Evolutionary conservation across 2,329 filamentous ascomycete genomes (phyloP).

Genomic region (Beauveria rudraprayagi): DNA sequence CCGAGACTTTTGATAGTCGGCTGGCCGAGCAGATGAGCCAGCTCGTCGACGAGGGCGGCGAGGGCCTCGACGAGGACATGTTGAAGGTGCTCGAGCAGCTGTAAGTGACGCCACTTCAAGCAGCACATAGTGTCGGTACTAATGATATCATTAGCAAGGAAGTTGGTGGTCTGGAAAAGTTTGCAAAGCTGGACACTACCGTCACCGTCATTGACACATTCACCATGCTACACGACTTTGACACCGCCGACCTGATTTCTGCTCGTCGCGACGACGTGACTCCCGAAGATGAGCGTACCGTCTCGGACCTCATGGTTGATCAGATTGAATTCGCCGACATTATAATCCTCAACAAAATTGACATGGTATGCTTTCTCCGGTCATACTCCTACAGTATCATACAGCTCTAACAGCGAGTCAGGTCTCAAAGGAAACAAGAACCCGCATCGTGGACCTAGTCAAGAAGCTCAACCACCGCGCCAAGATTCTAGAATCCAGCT

Average conservation of each 20-base stretch:
- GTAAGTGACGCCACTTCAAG: slow-evolving; percentile 16
- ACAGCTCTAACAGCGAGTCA: slow-evolving; percentile 9
- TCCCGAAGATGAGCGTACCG: slow-evolving; percentile 62
- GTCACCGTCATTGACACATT: slow-evolving; percentile 68
- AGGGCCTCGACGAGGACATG: slow-evolving; percentile 27
- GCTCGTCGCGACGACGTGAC: slow-evolving; percentile 54
- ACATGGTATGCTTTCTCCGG: slow-evolving; percentile 38
- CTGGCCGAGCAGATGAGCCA: slow-evolving; percentile 39
- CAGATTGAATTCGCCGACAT: slow-evolving; percentile 74
- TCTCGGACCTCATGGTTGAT: slow-evolving; percentile 68
- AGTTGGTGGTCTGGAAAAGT: slow-evolving; percentile 55
- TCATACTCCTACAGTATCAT: not conserved
- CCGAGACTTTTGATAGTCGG: slow-evolving; percentile 60
- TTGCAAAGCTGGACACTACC: slow-evolving; percentile 61
- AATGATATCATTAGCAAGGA: slow-evolving; percentile 28
- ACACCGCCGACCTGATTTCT: slow-evolving; percentile 60
- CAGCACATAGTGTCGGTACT: fast-evolving
- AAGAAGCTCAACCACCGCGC: slow-evolving; percentile 58
- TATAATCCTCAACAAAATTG: slow-evolving; percentile 62
- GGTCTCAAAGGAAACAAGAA: slow-evolving; percentile 32
- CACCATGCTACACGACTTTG: slow-evolving; percentile 64
- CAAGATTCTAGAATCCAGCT: slow-evolving; percentile 53
- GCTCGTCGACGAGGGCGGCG: slow-evolving; percentile 23
- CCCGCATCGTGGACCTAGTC: slow-evolving; percentile 44
- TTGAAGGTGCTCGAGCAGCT: slow-evolving; percentile 28